Conservation (phyloP, 345 rosid species). For the Nephelium lappaceum region DNA sequence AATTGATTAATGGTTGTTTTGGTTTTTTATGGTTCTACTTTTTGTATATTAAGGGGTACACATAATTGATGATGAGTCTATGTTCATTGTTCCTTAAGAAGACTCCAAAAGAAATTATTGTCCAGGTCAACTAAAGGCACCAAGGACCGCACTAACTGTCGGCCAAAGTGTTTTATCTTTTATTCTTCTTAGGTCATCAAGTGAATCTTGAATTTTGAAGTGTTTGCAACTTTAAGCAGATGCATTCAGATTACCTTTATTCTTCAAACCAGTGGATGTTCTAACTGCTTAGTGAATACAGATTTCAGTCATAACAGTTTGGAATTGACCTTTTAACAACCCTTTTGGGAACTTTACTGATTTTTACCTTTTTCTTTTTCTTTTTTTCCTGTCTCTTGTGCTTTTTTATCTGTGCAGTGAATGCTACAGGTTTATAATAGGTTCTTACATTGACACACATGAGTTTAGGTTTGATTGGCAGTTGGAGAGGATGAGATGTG, state of each 20-base stretch:
- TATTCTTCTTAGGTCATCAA: background rate
- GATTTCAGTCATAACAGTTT: background rate
- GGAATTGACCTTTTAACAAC: background rate
- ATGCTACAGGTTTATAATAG: background rate
- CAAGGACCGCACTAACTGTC: background rate
- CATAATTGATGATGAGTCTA: background rate
- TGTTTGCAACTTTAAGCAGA: background rate
- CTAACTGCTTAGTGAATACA: background rate
- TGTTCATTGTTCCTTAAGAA: background rate
- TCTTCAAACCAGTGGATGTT: background rate
- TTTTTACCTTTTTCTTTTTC: too few species aligned
- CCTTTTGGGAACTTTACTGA: background rate
- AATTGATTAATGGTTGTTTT: background rate
- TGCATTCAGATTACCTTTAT: background rate
- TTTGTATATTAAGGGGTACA: background rate
- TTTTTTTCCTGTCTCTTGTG: background rate
- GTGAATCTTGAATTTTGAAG: background rate
- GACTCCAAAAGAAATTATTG: conserved; percentile 6
- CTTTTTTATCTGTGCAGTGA: background rate
- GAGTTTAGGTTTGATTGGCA: background rate
- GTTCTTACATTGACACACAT: background rate
- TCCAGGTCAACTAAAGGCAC: background rate
- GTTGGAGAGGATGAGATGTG: background rate
- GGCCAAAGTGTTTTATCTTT: background rate
- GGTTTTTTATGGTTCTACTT: too few species aligned